Evolutionary conservation across 2,329 filamentous ascomycete species (phyloP).

Genomic region (Pseudophaeomoniella oleicola): DNA sequence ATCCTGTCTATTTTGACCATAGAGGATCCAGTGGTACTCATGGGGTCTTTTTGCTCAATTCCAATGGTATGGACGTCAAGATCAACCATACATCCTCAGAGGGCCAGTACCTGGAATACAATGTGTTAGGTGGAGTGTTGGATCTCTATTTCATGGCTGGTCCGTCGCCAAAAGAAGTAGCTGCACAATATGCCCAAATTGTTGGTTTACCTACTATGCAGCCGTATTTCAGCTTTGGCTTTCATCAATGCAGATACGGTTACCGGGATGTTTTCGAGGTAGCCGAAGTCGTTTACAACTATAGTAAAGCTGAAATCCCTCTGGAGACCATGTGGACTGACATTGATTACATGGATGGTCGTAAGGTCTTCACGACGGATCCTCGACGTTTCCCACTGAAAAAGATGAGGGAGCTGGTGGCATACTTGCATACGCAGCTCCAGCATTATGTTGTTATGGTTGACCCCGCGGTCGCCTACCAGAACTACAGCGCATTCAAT

Average conservation of each 20-base stretch:
- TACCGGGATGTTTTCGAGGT: constrained; percentile 36
- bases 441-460: constrained; percentile 69
- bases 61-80: constrained; percentile 64
- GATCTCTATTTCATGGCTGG: constrained; percentile 57
- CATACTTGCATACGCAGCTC: constrained; percentile 49
- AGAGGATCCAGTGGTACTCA: constrained; percentile 41
- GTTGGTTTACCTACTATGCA: constrained; percentile 45
- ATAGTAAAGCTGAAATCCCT: constrained; percentile 25
- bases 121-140: constrained; percentile 60
- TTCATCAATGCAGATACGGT: constrained; percentile 50
- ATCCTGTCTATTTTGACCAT: constrained; percentile 65
- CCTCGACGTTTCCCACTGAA: constrained; percentile 21
- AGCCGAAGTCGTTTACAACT: constrained; percentile 29
- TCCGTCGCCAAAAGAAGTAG: constrained; percentile 41
- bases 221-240: constrained; percentile 50
- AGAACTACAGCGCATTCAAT: constrained; percentile 42
- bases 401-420: constrained; percentile 48
- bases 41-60: constrained; percentile 57
- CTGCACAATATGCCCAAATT: constrained; percentile 44
- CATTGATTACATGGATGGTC: constrained; percentile 23
- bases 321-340: constrained; percentile 31
- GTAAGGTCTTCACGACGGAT: constrained; percentile 21
- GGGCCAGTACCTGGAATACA: constrained; percentile 64
- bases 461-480: constrained; percentile 37
- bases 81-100: constrained; percentile 47